Percentiles rank a stretch among this genome's conserved stretches.
These are phyloP conservation scores for Cardamine resedifolia DNA, from an alignment of 345 rosid genomes.

Conservation along the genomic window DNA sequence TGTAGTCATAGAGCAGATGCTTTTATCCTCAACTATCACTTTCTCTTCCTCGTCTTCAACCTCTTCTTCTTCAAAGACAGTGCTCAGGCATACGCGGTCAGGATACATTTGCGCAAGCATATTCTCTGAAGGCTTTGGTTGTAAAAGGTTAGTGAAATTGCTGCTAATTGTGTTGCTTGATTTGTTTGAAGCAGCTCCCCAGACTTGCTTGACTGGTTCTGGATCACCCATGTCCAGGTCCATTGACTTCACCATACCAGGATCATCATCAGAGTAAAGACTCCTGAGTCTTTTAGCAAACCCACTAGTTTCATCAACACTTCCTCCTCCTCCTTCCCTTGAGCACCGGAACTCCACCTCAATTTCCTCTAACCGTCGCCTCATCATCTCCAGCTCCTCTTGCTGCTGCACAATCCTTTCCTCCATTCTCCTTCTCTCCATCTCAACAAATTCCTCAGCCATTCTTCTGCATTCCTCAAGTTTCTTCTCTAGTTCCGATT, in stretches of 20 bases:
- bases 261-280: conserved; percentile 69
- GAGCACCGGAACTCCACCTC: conserved; percentile 57
- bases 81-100: conserved; percentile 65
- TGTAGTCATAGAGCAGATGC: conserved; percentile 43
- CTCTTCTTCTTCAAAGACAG: conserved; percentile 94
- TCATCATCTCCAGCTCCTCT: conserved; percentile 79
- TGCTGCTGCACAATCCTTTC: conserved; percentile 86
- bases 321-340: conserved; percentile 40
- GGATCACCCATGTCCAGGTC: conserved; percentile 88
- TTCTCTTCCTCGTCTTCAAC: conserved; percentile 78
- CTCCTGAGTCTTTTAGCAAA: conserved; percentile 70
- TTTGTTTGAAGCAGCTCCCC: conserved; percentile 30
- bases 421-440: conserved; percentile 95
- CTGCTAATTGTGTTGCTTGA: conserved; percentile 34
- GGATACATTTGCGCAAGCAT: conserved; percentile 47
- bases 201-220: conserved; percentile 53
- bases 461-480: conserved; percentile 76
- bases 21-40: conserved; percentile 73
- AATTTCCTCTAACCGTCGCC: conserved; percentile 72
- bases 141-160: conserved; percentile 35
- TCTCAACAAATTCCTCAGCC: conserved; percentile 79
- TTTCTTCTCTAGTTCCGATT: conserved; percentile 65
- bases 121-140: conserved; percentile 41
- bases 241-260: conserved; percentile 98
- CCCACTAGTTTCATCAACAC: conserved; percentile 48